Evolutionary conservation across 129 eudicot species (phyloP).

Genomic region (Chrysanthemum makinoi): DNA sequence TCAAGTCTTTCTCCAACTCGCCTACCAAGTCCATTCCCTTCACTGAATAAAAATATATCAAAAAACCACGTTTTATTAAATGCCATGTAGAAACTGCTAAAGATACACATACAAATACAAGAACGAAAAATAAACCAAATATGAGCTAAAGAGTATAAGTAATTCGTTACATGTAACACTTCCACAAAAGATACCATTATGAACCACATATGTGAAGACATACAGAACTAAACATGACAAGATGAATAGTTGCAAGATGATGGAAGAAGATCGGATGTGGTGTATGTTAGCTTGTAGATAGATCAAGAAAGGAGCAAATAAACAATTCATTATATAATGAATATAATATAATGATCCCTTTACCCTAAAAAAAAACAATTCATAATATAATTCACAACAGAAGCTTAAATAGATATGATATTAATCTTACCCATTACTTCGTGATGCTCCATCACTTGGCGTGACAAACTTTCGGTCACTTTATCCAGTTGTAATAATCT

Average conservation of each 20-base stretch:
- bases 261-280: slow-evolving; percentile 5
- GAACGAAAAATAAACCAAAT: slow-evolving; percentile 6
- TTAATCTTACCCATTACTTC: slow-evolving; percentile 90
- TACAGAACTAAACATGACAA: background rate
- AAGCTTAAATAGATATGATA: slow-evolving; percentile 13
- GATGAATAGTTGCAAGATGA: background rate
- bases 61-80: slow-evolving; percentile 10
- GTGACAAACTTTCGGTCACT: slow-evolving; percentile 78
- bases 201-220: slow-evolving; percentile 14
- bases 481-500: slow-evolving; percentile 87
- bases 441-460: slow-evolving; percentile 94
- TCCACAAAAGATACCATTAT: background rate
- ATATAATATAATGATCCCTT: too few relatives aligned
- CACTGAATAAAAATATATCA: slow-evolving; percentile 45
- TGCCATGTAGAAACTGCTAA: slow-evolving; percentile 14
- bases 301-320: background rate
- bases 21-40: slow-evolving; percentile 97
- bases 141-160: slow-evolving; percentile 3
- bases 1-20: slow-evolving; percentile 93
- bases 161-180: slow-evolving; percentile 1
- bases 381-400: slow-evolving; percentile 2
- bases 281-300: background rate
- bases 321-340: background rate
- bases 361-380: too few relatives aligned
- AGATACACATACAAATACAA: slow-evolving; percentile 3